These are phyloP conservation scores for Apiotrichum akiyoshidainum DNA, from an alignment of 1,284 basidiomycete species.

Conservation along the genomic window DNA sequence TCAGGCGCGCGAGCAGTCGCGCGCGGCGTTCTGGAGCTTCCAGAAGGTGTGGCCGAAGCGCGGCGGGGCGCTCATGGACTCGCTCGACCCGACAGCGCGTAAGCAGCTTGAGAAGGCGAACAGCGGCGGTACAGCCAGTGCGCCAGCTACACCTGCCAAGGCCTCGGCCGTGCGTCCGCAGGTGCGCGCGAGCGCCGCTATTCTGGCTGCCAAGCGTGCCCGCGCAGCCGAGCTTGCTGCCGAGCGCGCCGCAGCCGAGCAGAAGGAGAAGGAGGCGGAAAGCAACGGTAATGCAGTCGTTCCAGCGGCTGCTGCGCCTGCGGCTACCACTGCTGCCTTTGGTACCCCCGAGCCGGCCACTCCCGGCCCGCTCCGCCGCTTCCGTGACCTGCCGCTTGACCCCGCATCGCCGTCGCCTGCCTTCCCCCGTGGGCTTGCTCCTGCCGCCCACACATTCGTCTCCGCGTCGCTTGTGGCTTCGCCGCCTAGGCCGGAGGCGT, in stretches of 20 bases:
- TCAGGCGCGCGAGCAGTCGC: slow-evolving; percentile 69
- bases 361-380: neutral
- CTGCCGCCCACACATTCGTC: no score
- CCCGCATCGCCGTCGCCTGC: neutral
- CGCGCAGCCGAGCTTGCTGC: slow-evolving; percentile 38
- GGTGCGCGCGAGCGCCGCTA: slow-evolving; percentile 18
- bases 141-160: neutral
- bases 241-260: neutral
- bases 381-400: neutral
- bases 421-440: neutral
- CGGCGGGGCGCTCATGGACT: slow-evolving; percentile 62
- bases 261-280: neutral
- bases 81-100: slow-evolving; percentile 65
- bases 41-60: slow-evolving; percentile 70
- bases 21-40: slow-evolving; percentile 77
- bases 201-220: slow-evolving; percentile 42
- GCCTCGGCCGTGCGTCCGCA: slow-evolving; percentile 3
- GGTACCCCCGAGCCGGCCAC: neutral
- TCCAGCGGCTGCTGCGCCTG: no score
- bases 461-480: no score
- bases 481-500: no score
- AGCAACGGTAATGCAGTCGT: neutral
- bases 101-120: slow-evolving; percentile 85
- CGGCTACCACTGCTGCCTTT: no score
- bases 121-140: slow-evolving; percentile 47